Base-by-base conservation (phyloP, 352 stramenopile genomes). In the Globisporangium viniferum region DNA sequence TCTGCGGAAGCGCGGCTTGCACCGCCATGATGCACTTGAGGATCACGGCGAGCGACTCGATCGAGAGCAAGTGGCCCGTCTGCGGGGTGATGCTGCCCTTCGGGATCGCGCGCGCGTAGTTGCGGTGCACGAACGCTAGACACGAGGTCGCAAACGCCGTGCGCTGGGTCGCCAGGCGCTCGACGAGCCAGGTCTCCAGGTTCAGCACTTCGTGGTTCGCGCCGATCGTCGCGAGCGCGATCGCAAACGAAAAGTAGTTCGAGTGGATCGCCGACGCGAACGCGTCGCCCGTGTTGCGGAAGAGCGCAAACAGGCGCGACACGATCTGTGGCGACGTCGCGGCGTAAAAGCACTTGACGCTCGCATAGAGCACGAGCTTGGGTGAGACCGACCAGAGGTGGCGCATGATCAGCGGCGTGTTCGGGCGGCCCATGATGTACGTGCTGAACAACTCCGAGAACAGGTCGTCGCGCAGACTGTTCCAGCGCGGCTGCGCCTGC, bases 171-270 rank as follows among this genome's bases (percentile, higher is more conserved):
- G 86, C 85, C 10, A 96, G 59, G 8, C 88, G 86, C 62, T 96
- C 88, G 24, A 91, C 79, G 2, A 96, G 73, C 86, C 86, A 96
- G 60, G 82, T 89, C 64, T 96, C 88, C 54, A 96, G 67, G 44
- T 84, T 90, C 41, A 96, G 73, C 48, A 94, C 86, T 59, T 96
- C 86, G 66, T 96, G 86, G 72, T 96, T 96, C 36, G 88, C 86
- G 57, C 85, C 88, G 76, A 96, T 92, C 12, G 90, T 88, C 9
- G 88, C 88, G 35, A 96, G 66, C 5, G 84, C 82, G 36, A 94
- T 75, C 55, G 85, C 86, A 75, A 96, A 94, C 69, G 88, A 94
- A 63, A 93, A 96, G 62, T 94, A 96, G 76, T 96, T 94, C 61
- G 86, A 94, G 72, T 94, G 83, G 61, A 96, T 92, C 59, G 85